Conservation (phyloP, 208 protist genomes). For the Trichomonas vaginalis region DNA sequence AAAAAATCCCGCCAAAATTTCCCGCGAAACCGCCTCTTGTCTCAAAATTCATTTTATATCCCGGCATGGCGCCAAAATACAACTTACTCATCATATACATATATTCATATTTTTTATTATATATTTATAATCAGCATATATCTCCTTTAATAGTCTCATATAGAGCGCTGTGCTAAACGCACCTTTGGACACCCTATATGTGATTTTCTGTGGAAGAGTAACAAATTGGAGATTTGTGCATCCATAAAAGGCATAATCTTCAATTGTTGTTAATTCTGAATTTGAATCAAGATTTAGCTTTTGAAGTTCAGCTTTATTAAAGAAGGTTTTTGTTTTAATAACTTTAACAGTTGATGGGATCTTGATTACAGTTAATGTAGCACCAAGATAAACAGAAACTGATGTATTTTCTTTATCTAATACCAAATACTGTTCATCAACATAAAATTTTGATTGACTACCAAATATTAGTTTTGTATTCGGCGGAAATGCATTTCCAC, state of each 20-base stretch:
- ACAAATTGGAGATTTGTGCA: not conserved
- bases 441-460: not conserved
- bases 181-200: too few species aligned
- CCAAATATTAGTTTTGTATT: not conserved
- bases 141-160: too few species aligned
- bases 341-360: not conserved
- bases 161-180: too few species aligned
- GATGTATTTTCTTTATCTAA: not conserved
- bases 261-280: not conserved
- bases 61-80: too few species aligned
- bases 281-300: not conserved
- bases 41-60: too few species aligned
- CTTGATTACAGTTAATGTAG: not conserved
- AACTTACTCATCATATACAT: too few species aligned
- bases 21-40: too few species aligned
- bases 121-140: too few species aligned
- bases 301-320: not conserved
- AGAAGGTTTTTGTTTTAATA: not conserved
- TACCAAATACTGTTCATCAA: not conserved
- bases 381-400: not conserved
- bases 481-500: not conserved
- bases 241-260: not conserved
- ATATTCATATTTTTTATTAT: too few species aligned
- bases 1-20: too few species aligned
- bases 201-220: not conserved